These are phyloP conservation scores for Combretum micranthum DNA, from an alignment of 345 rosid species.

Conservation along the genomic window DNA sequence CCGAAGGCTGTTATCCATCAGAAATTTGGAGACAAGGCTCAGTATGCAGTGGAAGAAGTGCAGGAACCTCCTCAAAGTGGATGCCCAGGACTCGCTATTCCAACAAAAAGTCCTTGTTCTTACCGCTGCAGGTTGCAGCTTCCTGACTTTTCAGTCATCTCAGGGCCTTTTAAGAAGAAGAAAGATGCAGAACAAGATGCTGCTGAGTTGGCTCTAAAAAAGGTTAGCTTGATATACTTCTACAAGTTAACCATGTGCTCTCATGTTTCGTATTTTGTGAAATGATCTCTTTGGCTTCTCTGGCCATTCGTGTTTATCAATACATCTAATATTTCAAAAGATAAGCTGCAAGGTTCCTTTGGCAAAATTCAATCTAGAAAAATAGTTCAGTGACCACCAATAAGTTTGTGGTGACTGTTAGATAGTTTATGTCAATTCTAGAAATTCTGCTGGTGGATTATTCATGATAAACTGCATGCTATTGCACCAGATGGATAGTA, in stretches of 20 bases:
- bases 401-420: too few species aligned
- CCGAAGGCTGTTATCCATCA: conserved; percentile 82
- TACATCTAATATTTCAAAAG: neutral
- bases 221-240: conserved; percentile 31
- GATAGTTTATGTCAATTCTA: too few species aligned
- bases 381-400: too few species aligned
- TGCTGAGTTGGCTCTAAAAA: conserved; percentile 75
- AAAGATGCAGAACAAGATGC: conserved; percentile 94
- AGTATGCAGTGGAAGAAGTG: conserved; percentile 63
- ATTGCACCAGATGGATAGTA: too few species aligned
- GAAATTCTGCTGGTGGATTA: too few species aligned
- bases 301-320: neutral
- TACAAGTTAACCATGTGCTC: neutral
- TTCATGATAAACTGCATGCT: too few species aligned
- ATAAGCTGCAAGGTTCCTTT: too few species aligned
- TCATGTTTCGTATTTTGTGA: neutral
- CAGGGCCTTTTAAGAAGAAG: conserved; percentile 58
- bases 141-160: conserved; percentile 58
- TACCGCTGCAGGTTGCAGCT: conserved; percentile 77
- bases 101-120: conserved; percentile 68
- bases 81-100: conserved; percentile 80
- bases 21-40: conserved; percentile 63
- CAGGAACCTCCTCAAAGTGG: conserved; percentile 47
- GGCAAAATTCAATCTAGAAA: too few species aligned
- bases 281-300: neutral